Percentiles rank a stretch among this genome's conserved stretches.
Conservation (phyloP, 2,329 filamentous ascomycete species). For the Dothidotthia symphoricarpi region DNA sequence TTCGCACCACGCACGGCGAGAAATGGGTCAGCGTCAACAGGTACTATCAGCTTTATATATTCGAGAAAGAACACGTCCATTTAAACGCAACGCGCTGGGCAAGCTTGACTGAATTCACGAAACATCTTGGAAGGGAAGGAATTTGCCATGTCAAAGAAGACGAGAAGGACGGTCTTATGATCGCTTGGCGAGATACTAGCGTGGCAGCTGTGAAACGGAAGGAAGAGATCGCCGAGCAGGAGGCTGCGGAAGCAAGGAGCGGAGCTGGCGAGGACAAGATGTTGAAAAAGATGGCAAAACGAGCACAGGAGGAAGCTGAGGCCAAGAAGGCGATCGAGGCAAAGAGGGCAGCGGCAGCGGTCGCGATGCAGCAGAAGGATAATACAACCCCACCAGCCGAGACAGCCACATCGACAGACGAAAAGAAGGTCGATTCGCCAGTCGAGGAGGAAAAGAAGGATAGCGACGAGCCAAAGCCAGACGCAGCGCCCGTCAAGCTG, state of each 20-base stretch:
- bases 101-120: conserved; percentile 84
- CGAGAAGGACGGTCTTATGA: conserved; percentile 78
- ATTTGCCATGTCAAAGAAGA: conserved; percentile 83
- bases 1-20: conserved; percentile 83
- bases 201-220: conserved; percentile 78
- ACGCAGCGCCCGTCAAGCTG: conserved; percentile 33
- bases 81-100: conserved; percentile 94
- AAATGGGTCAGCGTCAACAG: conserved; percentile 86
- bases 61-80: conserved; percentile 69
- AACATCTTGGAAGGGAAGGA: conserved; percentile 79
- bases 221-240: conserved; percentile 78
- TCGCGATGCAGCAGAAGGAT: conserved; percentile 36
- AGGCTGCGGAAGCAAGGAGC: conserved; percentile 84
- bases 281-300: conserved; percentile 78
- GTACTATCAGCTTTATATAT: conserved; percentile 94
- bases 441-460: conserved; percentile 71
- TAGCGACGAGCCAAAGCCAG: conserved; percentile 40
- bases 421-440: conserved; percentile 51
- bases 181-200: conserved; percentile 89
- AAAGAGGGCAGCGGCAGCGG: conserved; percentile 48
- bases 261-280: conserved; percentile 83
- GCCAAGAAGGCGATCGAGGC: conserved; percentile 38
- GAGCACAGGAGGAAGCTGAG: conserved; percentile 62
- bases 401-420: conserved; percentile 26
- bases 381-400: conserved; percentile 32